These are phyloP conservation scores for Tranzscheliella williamsii DNA, from an alignment of 1,284 basidiomycete species.

Conservation along the genomic window DNA sequence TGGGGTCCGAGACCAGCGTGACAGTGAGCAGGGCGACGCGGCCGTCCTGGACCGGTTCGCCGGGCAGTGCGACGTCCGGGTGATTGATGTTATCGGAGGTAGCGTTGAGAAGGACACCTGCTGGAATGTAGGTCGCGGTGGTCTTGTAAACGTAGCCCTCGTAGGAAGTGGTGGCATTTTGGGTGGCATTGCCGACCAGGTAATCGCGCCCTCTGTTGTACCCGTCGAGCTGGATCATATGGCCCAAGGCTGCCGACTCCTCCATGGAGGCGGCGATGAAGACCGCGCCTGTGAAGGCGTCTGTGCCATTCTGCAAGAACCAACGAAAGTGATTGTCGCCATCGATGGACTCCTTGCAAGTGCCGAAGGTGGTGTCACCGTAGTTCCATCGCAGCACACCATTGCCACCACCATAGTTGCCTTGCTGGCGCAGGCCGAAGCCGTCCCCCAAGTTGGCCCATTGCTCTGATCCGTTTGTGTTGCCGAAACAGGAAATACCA, in stretches of 20 bases:
- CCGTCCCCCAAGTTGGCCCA: constrained; percentile 52
- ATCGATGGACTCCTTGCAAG: constrained; percentile 72
- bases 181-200: constrained; percentile 64
- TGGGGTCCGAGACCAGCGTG: constrained; percentile 49
- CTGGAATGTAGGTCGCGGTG: constrained; percentile 48
- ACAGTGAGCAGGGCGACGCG: constrained; percentile 80
- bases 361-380: constrained; percentile 37
- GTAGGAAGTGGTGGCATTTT: constrained; percentile 22
- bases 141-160: constrained; percentile 44
- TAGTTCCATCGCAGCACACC: constrained; percentile 55
- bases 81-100: constrained; percentile 71
- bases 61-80: constrained; percentile 67
- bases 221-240: constrained; percentile 44
- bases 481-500: constrained; percentile 58
- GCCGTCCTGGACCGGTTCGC: constrained; percentile 76
- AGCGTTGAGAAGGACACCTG: constrained; percentile 56
- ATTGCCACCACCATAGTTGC: constrained; percentile 46
- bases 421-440: constrained; percentile 37
- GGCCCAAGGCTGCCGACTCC: constrained; percentile 31
- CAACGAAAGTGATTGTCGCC: constrained; percentile 91
- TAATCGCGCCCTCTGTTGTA: constrained; percentile 69
- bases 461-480: constrained; percentile 47
- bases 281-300: constrained; percentile 73
- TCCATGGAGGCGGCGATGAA: constrained; percentile 71
- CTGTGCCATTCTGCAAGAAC: constrained; percentile 76